Base-by-base conservation (phyloP, 2,329 filamentous ascomycete genomes). In the Furcasterigmium sp. region DNA sequence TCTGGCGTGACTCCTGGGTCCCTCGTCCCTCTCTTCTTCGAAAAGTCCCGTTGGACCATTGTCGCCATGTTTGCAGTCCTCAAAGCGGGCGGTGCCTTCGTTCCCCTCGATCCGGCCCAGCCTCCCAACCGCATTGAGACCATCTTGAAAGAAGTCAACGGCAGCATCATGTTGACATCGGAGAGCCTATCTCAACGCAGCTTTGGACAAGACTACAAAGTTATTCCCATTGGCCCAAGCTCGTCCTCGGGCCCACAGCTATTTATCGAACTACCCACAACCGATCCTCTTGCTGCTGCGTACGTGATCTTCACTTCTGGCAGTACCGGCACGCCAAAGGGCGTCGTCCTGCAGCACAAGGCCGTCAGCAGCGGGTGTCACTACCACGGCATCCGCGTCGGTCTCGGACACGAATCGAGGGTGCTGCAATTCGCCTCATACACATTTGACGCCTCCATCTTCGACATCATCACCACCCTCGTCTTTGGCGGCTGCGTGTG, bases 281-380 rank as follows among this genome's bases (percentile, higher is more conserved):
- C 23, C 7, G 11, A 26, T 26, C 23, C 23, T 26, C 23, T 26
- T 26, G 23, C 23, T 26, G 23, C 23, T 26, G 23, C 23, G 23
- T 42, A 37, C 32, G 40, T 82, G 51, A 80, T 82, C 53, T 83
- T 82, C 55, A 83, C 79, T 9, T 82, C 78, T 1, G 79, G 79
- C 10, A 82, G 76, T 44, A 83, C 80, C 0, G 79, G 80, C 6
- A 72, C 70, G 43, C 80, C 80, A 1, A 83, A 83, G 61, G 80
- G 80, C 19, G 76, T 82, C 4, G 66, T 81, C 30, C 62, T 74
- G 44, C 64, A 64, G 3, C 72, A 75, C 44, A 57, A 54, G 21
- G 69, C 68, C 41, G 70, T 68, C 43, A 65, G 65, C 18, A 69
- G 66, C 35, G 67, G 69, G 20, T 26, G 23, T 26, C 23, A 26